Evolutionary conservation across 176 grass and related monocot species (phyloP), one percentile per base, ranked within the genome.

Genomic region (Hsuehochloa calcarea): DNA sequence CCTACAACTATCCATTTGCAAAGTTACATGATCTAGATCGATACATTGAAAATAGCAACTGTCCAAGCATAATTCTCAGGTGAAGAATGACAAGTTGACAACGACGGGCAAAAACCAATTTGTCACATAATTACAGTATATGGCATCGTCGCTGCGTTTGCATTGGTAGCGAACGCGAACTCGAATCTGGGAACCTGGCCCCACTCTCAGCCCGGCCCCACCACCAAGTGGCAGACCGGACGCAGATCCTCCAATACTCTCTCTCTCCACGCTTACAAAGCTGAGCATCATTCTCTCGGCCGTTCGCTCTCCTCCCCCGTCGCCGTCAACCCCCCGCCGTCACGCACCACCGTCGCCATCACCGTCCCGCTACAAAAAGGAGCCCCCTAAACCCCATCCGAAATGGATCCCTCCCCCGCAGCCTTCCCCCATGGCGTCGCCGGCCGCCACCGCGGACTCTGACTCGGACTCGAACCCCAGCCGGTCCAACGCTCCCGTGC

Each of bases 201-300:
- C 14, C 47, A 25, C 74, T 25, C 20, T 22, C 35, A 4, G 4
- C 79, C 79, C 31, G 40, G 40, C 0, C 81, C 86, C 25, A 14
- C 68, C 10, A 77, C 74, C 81, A 89, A 85, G 87, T 85, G 87
- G 79, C 60, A 22, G 9, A 25, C 87, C 58, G 3, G 19, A 68
- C 47, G 4, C 44, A 6, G 16, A 12, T 66, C 71, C 16, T n/a
- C 62, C 78, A 39, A 64, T 65, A 2, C 52, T 77, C 78, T 14
- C 41, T 17, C 23, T 25, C 38, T 19, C 49, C 20, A 23, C 13
- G 43, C 22, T 17, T 41, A 77, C 60, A 3, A 11, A 54, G n/a
- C n/a, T n/a, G n/a, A n/a, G 85, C 79, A 51, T 41, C 65, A 13
- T 41, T 68, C 63, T 10, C 17, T 13, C 52, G 1, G 10, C 67